Percentiles rank a stretch among this genome's conserved stretches.
Evolutionary conservation across 176 grass and related monocot species (phyloP).

Genomic region (Bromus sterilis): DNA sequence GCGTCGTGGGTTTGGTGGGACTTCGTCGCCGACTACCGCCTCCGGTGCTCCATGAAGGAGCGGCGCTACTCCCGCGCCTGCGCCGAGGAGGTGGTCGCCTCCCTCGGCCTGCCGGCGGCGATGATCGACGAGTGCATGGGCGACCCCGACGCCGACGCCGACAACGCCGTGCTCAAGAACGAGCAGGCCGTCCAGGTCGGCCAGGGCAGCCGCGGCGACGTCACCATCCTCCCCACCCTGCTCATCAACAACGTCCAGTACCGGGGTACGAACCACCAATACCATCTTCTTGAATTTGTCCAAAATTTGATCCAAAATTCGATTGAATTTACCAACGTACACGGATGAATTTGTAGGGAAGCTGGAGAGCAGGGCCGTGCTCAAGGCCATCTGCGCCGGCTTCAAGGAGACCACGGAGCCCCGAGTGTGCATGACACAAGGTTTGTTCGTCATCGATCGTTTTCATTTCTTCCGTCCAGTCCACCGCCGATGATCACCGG

Average conservation of each 20-base stretch:
- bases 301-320: too few relatives aligned
- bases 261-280: slow-evolving; percentile 42
- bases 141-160: slow-evolving; percentile 56
- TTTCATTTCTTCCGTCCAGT: neutral
- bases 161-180: slow-evolving; percentile 67
- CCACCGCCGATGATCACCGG: neutral
- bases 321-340: too few relatives aligned
- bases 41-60: slow-evolving; percentile 76
- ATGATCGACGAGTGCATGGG: slow-evolving; percentile 74
- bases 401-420: slow-evolving; percentile 83
- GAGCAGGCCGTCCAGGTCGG: slow-evolving; percentile 86
- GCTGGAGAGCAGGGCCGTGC: slow-evolving; percentile 59
- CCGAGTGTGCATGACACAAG: slow-evolving; percentile 70
- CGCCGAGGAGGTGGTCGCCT: slow-evolving; percentile 43
- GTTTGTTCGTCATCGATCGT: neutral
- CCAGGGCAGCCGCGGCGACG: slow-evolving; percentile 62
- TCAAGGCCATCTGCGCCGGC: slow-evolving; percentile 85
- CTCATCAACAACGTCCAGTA: slow-evolving; percentile 94
- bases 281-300: too few relatives aligned
- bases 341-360: slow-evolving; percentile 69
- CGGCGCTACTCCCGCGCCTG: slow-evolving; percentile 49
- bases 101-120: slow-evolving; percentile 62
- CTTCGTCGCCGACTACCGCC: slow-evolving; percentile 73
- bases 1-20: slow-evolving; percentile 89
- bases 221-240: slow-evolving; percentile 81